Evolutionary conservation across 768 basidiomycete species (phyloP), one percentile per base, ranked within the genome.

Genomic region (Pleurotus giganteus): DNA sequence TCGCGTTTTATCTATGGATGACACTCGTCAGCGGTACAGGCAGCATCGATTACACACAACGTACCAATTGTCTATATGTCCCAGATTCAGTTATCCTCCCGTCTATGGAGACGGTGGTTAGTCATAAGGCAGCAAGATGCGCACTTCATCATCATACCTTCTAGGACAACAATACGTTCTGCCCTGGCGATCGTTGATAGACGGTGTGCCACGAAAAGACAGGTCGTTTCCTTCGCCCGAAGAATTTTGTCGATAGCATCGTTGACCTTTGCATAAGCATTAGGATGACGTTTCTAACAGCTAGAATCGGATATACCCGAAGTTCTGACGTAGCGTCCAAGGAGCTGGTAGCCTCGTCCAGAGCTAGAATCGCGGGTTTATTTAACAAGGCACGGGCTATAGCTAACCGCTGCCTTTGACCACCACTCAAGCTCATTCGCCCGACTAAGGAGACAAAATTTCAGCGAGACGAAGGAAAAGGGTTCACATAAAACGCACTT

Each of bases 171-270:
- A 42, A 97, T 91, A 36, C 90, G 78, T 65, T 94, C 92, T 1
- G 94, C 92, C 52, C 93, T 75, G 3, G 94, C 91, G 53, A 97
- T 93, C 2, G 94, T 94, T 21, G 91, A 93, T 52, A 97, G 66
- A 47, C 94, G 78, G 70, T 97, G 94, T 0, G 94, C 94, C 17
- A 95, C 92, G 53, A 95, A 87, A 23, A 94, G 66, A 61, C 93
- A 94, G 2, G 93, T 95, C 29, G 92, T 94, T 58, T 89, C 82
- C 42, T 87, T 74, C 41, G 84, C 83, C 51, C 81, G 78, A 43
- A 97, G 74, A 57, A 96, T 94, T 66, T 87, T 89, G 66, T 93
- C 92, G 44, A 97, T 88, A 3, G 94, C 94, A 61, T 93, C 86
- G 65, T 97, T 94, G 31, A 94, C 89, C 85, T 85, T 58, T 24